These are phyloP conservation scores for Sporothrix protearum DNA, from an alignment of 2,329 filamentous ascomycete species.

Conservation along the genomic window DNA sequence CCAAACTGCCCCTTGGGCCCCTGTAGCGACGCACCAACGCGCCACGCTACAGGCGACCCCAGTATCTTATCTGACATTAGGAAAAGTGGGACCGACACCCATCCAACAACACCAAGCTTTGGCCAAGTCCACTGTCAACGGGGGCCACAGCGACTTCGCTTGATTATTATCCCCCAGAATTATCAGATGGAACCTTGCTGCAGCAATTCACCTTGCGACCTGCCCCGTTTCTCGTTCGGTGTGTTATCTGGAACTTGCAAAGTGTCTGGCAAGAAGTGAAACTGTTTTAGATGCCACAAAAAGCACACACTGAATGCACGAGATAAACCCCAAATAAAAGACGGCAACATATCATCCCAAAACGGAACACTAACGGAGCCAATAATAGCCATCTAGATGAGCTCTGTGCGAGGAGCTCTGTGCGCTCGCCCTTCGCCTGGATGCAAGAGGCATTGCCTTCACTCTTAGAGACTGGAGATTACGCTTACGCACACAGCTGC, in stretches of 20 bases:
- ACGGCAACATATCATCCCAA: not conserved
- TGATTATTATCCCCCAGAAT: not conserved
- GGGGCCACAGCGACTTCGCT: not conserved
- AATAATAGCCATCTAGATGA: not conserved
- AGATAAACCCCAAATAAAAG: no score
- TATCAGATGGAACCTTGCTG: constrained; percentile 16
- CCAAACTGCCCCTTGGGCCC: not conserved
- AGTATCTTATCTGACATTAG: not conserved
- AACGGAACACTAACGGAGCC: not conserved
- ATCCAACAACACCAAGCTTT: not conserved
- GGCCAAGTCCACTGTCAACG: not conserved
- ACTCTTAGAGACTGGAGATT: not conserved
- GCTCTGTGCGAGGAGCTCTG: not conserved
- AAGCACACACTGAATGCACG: not conserved
- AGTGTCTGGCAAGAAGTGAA: not conserved
- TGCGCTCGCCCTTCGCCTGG: not conserved
- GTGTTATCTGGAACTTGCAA: not conserved
- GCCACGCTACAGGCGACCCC: not conserved
- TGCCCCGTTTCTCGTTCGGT: not conserved
- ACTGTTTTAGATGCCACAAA: not conserved
- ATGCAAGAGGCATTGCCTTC: not conserved
- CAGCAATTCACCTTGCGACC: not conserved
- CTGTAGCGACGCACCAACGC: not conserved
- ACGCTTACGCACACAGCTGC: constrained; percentile 1
- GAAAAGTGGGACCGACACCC: not conserved